Evolutionary conservation across 257 asterid genomes (phyloP), one percentile per base, ranked within the genome.

Genomic region (Cruciata laevipes): DNA sequence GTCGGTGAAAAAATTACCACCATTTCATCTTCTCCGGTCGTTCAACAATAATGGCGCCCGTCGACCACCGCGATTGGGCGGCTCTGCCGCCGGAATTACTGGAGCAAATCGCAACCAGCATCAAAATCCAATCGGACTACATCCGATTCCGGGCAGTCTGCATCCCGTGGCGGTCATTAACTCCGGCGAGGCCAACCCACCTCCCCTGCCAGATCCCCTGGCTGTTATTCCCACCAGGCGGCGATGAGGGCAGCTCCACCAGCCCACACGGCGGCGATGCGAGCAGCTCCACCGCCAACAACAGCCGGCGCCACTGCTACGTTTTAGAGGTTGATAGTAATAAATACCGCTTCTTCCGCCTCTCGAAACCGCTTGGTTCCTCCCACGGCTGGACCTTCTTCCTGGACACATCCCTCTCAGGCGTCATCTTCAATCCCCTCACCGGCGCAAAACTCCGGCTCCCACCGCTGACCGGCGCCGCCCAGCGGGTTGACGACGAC

Each of bases 171-270:
- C 82, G 83, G 30, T 72, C 83, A 71, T 80, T 92, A 9, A 79
- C 90, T 52, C 81, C 79, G 16, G 35, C 73, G n/a, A 69, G 71
- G 65, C 83, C 76, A 23, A 81, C 68, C 65, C 79, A 84, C 75
- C 83, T 87, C 71, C 97, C 91, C 0, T 77, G 80, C 67, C 96
- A 90, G 40, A 77, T 85, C 75, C 98, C 98, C 4, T 91, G 96
- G 98, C 86, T 91, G 14, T 85, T 35, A 9, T 35, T 35, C 38
- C 38, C 38, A 7, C 30, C 30, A 27, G 30, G 30, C 30, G 30
- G 30, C 30, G 30, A 27, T 27, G 30, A 27, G 30, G 30, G 30
- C 30, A 27, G 30, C 30, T 27, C 30, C 30, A 27, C 30, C 30
- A 27, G 2, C 30, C 30, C 30, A 27, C 30, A 35, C 7, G 38